A percentile compares a stretch with the other conserved stretches of the same genome.
These are phyloP conservation scores for Hirsutella rhossiliensis DNA, from an alignment of 2,329 filamentous ascomycete species.

Conservation along the genomic window DNA sequence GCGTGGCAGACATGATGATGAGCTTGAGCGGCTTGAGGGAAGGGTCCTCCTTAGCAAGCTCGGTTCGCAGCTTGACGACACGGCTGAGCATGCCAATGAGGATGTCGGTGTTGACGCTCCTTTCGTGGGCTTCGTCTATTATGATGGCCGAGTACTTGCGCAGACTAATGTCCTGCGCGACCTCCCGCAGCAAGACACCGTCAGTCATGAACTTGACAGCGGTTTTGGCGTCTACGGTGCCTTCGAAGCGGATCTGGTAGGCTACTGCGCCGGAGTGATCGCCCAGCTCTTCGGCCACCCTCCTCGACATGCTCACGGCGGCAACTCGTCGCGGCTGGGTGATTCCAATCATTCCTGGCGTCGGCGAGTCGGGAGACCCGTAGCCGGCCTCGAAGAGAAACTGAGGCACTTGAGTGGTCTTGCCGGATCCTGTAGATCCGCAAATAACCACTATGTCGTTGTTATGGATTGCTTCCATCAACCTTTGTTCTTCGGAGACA, in stretches of 20 bases:
- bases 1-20: slow-evolving; percentile 94
- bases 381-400: slow-evolving; percentile 93
- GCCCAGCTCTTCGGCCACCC: slow-evolving; percentile 77
- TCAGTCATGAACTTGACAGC: slow-evolving; percentile 99
- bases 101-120: slow-evolving; percentile 95
- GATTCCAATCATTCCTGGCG: slow-evolving; percentile 84
- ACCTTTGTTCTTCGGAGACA: slow-evolving; percentile 88
- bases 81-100: slow-evolving; percentile 94
- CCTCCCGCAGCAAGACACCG: slow-evolving; percentile 84
- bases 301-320: slow-evolving; percentile 91
- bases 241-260: slow-evolving; percentile 93
- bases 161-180: slow-evolving; percentile 78
- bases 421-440: slow-evolving; percentile 91
- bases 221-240: slow-evolving; percentile 65
- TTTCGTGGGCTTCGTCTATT: slow-evolving; percentile 93
- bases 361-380: slow-evolving; percentile 63
- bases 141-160: slow-evolving; percentile 87
- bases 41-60: slow-evolving; percentile 60
- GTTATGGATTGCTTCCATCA: slow-evolving; percentile 96
- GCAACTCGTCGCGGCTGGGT: slow-evolving; percentile 93
- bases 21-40: slow-evolving; percentile 73
- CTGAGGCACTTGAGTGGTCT: slow-evolving; percentile 94
- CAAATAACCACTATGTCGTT: slow-evolving; percentile 84
- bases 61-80: slow-evolving; percentile 71
- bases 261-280: slow-evolving; percentile 66